A percentile compares a stretch with the other conserved stretches of the same genome.
Evolutionary conservation across 1,284 basidiomycete species (phyloP).

Genomic region (Amylostereum areolatum): DNA sequence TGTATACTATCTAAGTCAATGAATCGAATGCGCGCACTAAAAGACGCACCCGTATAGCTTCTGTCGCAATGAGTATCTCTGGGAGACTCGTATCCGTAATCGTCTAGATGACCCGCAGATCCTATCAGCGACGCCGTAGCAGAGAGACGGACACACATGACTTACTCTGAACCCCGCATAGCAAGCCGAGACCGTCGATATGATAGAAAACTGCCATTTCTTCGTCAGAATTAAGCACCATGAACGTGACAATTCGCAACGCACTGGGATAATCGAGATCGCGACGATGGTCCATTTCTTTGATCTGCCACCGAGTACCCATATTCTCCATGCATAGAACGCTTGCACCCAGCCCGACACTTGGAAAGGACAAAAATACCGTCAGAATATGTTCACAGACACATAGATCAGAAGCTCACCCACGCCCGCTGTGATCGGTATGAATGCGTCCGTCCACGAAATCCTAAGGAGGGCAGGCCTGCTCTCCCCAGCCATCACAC

Average conservation of each 20-base stretch:
- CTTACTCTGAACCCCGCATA: background rate
- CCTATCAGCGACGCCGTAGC: background rate
- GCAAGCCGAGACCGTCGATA: background rate
- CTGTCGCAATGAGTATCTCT: background rate
- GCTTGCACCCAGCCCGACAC: background rate
- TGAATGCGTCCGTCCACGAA: background rate
- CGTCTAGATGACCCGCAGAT: background rate
- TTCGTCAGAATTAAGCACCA: background rate
- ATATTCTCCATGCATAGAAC: background rate
- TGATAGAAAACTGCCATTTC: background rate
- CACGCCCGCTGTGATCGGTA: background rate
- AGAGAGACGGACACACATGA: background rate
- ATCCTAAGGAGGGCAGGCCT: background rate
- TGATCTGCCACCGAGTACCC: background rate
- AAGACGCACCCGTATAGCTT: background rate
- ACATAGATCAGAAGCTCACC: background rate
- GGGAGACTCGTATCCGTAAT: background rate
- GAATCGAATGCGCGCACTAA: background rate
- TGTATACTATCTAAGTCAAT: background rate
- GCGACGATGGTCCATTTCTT: background rate
- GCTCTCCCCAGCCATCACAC: slow-evolving; percentile 1
- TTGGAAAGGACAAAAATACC: background rate
- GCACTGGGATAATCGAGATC: background rate
- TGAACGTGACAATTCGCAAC: background rate
- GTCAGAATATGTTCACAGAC: background rate